Percentiles rank a stretch among this genome's conserved stretches.
phyloP scores from a whole-genome alignment of 306 rosid species.

The Prosopis cineraria region DNA sequence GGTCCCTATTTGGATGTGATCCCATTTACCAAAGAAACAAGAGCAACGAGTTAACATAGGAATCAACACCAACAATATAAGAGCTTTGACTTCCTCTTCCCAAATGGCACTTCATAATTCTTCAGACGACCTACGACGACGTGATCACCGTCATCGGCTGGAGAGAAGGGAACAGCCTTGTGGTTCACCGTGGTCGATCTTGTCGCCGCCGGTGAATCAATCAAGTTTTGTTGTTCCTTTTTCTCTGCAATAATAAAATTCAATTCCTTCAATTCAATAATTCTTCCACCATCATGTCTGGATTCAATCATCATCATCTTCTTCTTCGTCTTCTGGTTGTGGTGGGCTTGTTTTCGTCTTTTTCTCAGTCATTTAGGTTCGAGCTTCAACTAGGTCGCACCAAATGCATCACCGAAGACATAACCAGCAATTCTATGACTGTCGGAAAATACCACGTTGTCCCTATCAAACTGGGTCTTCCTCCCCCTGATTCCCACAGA shows the following conservation, averaged over 20 bases:
- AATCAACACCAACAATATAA: not conserved
- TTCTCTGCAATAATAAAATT: not conserved
- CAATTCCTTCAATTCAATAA: not conserved
- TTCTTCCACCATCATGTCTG: conserved; percentile 33
- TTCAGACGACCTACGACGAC: not conserved
- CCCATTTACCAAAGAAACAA: not conserved
- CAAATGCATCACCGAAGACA: conserved; percentile 71
- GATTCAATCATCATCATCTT: conserved; percentile 20
- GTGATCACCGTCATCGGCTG: not conserved
- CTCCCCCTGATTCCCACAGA: conserved; percentile 47
- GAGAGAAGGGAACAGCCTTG: not conserved
- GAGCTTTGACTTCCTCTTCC: not conserved
- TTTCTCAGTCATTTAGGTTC: conserved; percentile 61
- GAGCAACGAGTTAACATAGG: not conserved
- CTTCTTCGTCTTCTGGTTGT: conserved; percentile 7
- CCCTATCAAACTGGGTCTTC: conserved; percentile 47
- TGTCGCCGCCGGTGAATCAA: not conserved
- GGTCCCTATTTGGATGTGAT: not conserved
- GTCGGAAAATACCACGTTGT: conserved; percentile 62
- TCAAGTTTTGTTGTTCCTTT: not conserved
- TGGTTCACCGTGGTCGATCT: not conserved
- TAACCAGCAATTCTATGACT: conserved; percentile 55
- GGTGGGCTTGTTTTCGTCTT: conserved; percentile 37
- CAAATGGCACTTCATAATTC: not conserved
- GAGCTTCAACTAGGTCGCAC: conserved; percentile 57